phyloP scores from a whole-genome alignment of 768 basidiomycete genomes.

The Kwoniella bestiolae region DNA sequence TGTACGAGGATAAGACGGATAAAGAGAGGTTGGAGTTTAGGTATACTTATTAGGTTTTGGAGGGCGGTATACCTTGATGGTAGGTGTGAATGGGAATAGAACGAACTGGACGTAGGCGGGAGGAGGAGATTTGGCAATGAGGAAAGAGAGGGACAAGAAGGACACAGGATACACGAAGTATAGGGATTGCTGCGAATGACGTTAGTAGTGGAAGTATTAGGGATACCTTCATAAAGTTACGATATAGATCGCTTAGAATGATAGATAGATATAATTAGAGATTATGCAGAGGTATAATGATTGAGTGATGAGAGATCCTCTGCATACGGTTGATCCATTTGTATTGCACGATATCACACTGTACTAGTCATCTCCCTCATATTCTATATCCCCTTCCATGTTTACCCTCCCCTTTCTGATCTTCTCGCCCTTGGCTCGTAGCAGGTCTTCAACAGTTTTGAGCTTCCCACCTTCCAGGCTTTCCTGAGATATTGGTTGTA shows the following conservation, averaged over 20 bases:
- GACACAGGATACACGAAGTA: no score
- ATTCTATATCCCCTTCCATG: conserved; percentile 50
- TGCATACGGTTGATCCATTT: not conserved
- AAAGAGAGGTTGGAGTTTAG: conserved; percentile 46
- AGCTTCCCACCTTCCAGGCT: conserved; percentile 62
- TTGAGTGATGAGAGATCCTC: conserved; percentile 1
- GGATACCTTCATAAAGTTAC: no score
- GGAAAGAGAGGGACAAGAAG: no score
- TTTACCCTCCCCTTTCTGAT: conserved; percentile 59
- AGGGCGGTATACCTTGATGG: no score
- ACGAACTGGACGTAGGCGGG: no score
- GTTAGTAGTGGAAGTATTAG: no score
- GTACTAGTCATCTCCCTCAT: conserved; percentile 19
- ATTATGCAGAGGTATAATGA: not conserved
- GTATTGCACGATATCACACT: no score
- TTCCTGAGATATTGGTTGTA: conserved; percentile 37
- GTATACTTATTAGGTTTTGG: conserved; percentile 24
- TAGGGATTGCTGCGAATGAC: no score
- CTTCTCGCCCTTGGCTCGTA: conserved; percentile 76
- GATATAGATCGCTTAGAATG: no score
- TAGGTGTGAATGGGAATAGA: no score
- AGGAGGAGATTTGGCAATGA: no score
- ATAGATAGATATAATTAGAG: not conserved
- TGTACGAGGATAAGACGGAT: conserved; percentile 48
- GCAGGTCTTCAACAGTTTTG: conserved; percentile 79